Evolutionary conservation across 2,329 filamentous ascomycete species (phyloP).

Genomic region (Phyllosticta citriasiana): DNA sequence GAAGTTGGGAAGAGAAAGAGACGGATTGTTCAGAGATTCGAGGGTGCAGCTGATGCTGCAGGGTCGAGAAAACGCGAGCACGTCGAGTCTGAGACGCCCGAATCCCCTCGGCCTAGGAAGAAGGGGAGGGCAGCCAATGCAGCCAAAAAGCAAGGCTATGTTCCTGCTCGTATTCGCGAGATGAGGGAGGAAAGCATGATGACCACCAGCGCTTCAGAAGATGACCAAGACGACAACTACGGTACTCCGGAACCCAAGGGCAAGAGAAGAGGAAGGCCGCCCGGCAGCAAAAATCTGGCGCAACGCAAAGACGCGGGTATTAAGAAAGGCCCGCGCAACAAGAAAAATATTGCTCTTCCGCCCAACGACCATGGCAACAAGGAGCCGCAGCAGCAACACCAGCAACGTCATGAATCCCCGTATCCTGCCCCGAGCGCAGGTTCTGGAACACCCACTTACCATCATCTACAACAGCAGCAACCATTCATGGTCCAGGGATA

Average conservation of each 20-base stretch:
- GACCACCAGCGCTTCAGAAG: constrained; percentile 20
- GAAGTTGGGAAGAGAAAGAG: constrained; percentile 26
- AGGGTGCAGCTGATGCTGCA: constrained; percentile 18
- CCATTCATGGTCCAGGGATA: constrained; percentile 10
- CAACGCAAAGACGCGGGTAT: constrained; percentile 38
- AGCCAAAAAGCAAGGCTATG: constrained; percentile 11
- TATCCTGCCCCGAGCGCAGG: constrained; percentile 13
- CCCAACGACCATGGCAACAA: constrained; percentile 4
- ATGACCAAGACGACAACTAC: constrained; percentile 15
- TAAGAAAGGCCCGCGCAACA: constrained; percentile 39
- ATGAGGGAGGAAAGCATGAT: constrained; percentile 31
- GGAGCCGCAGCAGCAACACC: neutral
- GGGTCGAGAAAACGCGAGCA: constrained; percentile 10
- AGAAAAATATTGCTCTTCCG: constrained; percentile 15
- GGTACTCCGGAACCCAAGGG: constrained; percentile 12
- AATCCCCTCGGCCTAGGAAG: constrained; percentile 22
- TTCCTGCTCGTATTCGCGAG: constrained; percentile 37
- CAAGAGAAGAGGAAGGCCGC: constrained; percentile 26
- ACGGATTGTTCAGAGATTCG: constrained; percentile 24
- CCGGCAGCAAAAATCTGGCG: constrained; percentile 38
- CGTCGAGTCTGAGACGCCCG: constrained; percentile 24
- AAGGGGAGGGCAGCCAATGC: constrained; percentile 18
- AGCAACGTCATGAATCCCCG: neutral
- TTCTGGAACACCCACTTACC: constrained; percentile 8
- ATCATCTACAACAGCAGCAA: constrained; percentile 4